Percentiles rank a stretch among this genome's conserved stretches.
Evolutionary conservation across 2,329 filamentous ascomycete genomes (phyloP).

Genomic region (Alternaria sp.): DNA sequence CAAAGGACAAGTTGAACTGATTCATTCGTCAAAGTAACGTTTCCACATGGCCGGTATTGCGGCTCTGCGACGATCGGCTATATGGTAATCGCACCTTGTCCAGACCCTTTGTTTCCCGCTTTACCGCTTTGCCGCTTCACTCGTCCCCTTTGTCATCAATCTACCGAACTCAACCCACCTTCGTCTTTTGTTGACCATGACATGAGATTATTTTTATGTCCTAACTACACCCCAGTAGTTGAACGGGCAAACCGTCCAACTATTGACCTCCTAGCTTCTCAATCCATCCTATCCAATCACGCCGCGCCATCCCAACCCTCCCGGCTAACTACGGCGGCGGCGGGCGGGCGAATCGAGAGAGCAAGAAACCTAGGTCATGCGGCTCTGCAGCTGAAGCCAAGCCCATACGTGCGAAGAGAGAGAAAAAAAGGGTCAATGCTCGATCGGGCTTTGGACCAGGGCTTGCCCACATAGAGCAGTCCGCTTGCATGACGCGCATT

Average conservation of each 20-base stretch:
- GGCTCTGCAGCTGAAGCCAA: background rate
- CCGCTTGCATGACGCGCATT: conserved; percentile 5
- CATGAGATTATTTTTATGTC: too few species aligned
- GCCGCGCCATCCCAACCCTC: background rate
- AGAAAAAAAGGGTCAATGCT: too few species aligned
- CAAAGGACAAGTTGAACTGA: background rate
- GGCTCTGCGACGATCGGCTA: background rate
- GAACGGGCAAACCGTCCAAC: background rate
- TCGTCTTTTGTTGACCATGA: too few species aligned
- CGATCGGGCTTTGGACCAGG: too few species aligned
- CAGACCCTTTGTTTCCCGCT: background rate
- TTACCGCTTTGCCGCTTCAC: too few species aligned
- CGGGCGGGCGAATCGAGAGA: too few species aligned
- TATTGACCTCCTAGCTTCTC: too few species aligned
- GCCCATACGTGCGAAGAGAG: too few species aligned
- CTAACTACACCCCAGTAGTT: too few species aligned
- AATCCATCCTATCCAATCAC: background rate
- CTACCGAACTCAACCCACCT: background rate
- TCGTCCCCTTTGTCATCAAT: too few species aligned
- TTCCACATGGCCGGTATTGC: background rate
- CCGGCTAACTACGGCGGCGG: background rate
- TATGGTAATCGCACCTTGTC: background rate
- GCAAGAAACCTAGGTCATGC: background rate
- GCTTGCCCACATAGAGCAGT: background rate
- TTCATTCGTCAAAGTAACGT: background rate